Evolutionary conservation across 441 rosid genomes (phyloP).

Genomic region (Syzygium syzygioides): DNA sequence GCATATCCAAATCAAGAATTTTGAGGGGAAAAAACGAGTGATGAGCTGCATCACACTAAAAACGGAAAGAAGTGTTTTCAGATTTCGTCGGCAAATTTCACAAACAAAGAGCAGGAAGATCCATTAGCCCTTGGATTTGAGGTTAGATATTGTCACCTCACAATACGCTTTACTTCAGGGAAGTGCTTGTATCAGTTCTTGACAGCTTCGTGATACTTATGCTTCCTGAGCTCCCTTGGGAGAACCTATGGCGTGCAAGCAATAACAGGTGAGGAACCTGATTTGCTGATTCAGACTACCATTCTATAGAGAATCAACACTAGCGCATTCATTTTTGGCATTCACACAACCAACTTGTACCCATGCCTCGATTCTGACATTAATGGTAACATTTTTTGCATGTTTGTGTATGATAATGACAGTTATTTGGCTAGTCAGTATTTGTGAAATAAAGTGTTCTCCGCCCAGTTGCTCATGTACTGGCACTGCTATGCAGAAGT

Average conservation of each 20-base stretch:
- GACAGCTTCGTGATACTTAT: slow-evolving; percentile 74
- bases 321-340: not conserved
- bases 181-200: slow-evolving; percentile 88
- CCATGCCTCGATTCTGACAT: not conserved
- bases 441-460: not conserved
- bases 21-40: not conserved
- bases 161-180: slow-evolving; percentile 85
- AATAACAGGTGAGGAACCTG: not conserved
- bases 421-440: not conserved
- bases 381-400: not conserved
- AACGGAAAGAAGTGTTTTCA: not conserved
- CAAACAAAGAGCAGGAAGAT: not conserved
- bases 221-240: slow-evolving; percentile 80
- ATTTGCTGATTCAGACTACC: not conserved
- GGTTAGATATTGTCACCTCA: slow-evolving; percentile 36
- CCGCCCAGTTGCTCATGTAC: not conserved
- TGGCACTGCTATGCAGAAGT: not conserved
- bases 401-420: not conserved
- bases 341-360: not conserved
- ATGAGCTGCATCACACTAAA: not conserved
- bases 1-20: slow-evolving; percentile 9
- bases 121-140: not conserved
- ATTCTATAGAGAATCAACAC: not conserved
- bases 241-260: slow-evolving; percentile 40
- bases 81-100: not conserved